These are phyloP conservation scores for Pythium inflatum DNA, from an alignment of 352 stramenopile species.

Conservation along the genomic window DNA sequence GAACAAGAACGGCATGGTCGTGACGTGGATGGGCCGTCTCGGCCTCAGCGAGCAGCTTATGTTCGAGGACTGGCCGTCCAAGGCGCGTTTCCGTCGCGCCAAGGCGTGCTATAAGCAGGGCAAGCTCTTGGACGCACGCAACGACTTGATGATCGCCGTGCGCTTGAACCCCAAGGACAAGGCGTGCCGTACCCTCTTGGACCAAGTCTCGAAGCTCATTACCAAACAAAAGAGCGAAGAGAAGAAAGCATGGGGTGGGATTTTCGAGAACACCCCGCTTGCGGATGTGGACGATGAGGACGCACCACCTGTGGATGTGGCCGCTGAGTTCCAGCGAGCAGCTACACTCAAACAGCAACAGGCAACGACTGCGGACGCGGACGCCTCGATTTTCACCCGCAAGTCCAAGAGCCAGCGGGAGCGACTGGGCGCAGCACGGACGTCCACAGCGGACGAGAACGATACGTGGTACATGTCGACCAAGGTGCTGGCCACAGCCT, in stretches of 20 bases:
- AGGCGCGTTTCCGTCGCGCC: constrained; percentile 82
- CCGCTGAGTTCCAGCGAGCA: constrained; percentile 22
- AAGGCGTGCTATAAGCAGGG: constrained; percentile 76
- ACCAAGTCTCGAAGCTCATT: constrained; percentile 71
- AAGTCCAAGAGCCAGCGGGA: constrained; percentile 56
- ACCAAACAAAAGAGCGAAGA: constrained; percentile 79
- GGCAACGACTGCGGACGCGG: constrained; percentile 23
- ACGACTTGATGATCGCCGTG: constrained; percentile 78
- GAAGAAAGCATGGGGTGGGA: constrained; percentile 80
- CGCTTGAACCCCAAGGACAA: constrained; percentile 85
- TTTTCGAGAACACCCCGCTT: constrained; percentile 56
- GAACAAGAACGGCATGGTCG: constrained; percentile 80
- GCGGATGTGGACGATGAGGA: constrained; percentile 22
- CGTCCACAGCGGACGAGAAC: constrained; percentile 11
- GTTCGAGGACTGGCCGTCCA: constrained; percentile 87
- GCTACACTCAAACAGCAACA: constrained; percentile 12
- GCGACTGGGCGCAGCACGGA: constrained; percentile 22
- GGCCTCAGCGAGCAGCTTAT: constrained; percentile 78
- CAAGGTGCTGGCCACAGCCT: constrained; percentile 62
- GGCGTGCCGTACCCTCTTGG: constrained; percentile 73
- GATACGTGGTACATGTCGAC: constrained; percentile 70
- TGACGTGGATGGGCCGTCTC: constrained; percentile 83
- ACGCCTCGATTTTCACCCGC: constrained; percentile 77
- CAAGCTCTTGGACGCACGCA: constrained; percentile 74
- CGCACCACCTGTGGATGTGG: constrained; percentile 19